Base-by-base conservation (phyloP, 257 asterid genomes). In the Petunia axillaris region DNA sequence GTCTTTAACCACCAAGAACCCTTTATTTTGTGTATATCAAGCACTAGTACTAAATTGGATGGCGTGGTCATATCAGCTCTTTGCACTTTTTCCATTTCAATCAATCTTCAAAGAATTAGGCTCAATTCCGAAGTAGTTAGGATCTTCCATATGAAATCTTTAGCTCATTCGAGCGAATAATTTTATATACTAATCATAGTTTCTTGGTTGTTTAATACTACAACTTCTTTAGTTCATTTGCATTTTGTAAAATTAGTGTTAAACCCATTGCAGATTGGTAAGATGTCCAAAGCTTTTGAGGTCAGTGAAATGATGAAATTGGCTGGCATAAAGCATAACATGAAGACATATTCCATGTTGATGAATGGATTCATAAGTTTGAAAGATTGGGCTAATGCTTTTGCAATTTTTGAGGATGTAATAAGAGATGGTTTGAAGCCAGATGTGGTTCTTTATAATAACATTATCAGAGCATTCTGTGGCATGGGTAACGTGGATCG, bases 291-390 rank as follows among this genome's bases (percentile, higher is more conserved):
- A 85, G 99, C 98, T 75, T 84, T 96, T 89, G 98, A 92, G 86
- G 89, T 90, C 79, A 88, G 98, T 79, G 87, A 92, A 79, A 86
- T 58, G 88, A 94, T 96, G 98, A 94, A 89, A 87, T 76, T 16
- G 83, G 91, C 91, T 3, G 95, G 97, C 80, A 88, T 92, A 80
- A 86, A 85, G 75, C 98, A 94, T 85, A 96, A 96, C 89, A 84
- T 96, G 91, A 96, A 94, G 90, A 96, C 98, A 4, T 96, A 96
- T 80, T 96, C 98, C 78, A 96, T 96, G 99, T 83, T 94, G 92
- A 91, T 96, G 76, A 96, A 91, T 35, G 99, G 99, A 76, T 96
- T 96, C 84, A 90, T 89, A 65, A 87, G 86, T 74, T 77, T 96
- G 87, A 89, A 92, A 82, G 98, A 96, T 85, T 96, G 97, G 97